Conservation (phyloP, 805 yeast species). For the Candida ipomoeae region DNA sequence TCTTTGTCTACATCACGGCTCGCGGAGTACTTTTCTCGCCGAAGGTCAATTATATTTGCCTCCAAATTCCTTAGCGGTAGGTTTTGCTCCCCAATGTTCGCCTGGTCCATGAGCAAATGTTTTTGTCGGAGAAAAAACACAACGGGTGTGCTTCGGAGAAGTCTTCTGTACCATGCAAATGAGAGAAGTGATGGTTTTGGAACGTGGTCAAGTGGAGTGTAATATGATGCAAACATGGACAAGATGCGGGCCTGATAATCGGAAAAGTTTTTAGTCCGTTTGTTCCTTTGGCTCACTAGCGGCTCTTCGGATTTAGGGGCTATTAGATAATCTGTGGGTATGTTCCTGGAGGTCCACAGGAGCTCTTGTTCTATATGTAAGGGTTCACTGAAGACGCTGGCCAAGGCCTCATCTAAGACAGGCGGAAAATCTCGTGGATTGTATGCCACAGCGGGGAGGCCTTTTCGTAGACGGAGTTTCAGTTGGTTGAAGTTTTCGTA, state of each 20-base stretch:
- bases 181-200: conserved; percentile 18
- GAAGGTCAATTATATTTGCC: conserved; percentile 9
- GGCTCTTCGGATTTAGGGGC: background rate
- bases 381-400: conserved; percentile 20
- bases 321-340: background rate
- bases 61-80: conserved; percentile 18
- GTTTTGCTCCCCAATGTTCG: conserved; percentile 22
- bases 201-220: conserved; percentile 16
- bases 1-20: conserved; percentile 7
- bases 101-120: conserved; percentile 26
- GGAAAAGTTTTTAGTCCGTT: conserved; percentile 18
- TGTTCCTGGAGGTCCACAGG: conserved; percentile 6
- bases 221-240: conserved; percentile 25
- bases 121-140: conserved; percentile 26
- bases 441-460: conserved; percentile 4
- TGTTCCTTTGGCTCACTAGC: conserved; percentile 9
- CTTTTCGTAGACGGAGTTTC: conserved; percentile 15
- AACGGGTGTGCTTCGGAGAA: conserved; percentile 28
- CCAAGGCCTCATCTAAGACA: conserved; percentile 16
- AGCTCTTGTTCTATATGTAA: conserved; percentile 12
- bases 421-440: conserved; percentile 23
- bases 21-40: conserved; percentile 4
- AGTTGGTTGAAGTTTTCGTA: conserved; percentile 20
- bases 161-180: conserved; percentile 27
- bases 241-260: conserved; percentile 25